These are phyloP conservation scores for Eimeria acervulina DNA, from an alignment of 169 alveolate genomes.

Conservation along the genomic window DNA sequence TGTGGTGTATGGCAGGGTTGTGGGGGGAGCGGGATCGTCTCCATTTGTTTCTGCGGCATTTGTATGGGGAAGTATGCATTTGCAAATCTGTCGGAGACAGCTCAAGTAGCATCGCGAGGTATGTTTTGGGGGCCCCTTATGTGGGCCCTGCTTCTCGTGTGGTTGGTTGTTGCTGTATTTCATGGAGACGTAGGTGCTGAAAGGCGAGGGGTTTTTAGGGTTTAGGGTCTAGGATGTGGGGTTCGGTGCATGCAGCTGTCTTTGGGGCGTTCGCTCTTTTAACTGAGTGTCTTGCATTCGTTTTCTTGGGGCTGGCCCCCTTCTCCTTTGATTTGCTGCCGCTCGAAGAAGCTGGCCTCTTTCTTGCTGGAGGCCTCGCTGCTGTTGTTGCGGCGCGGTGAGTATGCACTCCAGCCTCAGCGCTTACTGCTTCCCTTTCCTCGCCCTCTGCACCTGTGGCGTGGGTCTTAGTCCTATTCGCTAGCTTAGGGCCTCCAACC, in stretches of 20 bases:
- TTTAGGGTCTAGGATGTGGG: not conserved
- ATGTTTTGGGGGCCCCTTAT: not conserved
- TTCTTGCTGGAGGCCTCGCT: constrained; percentile 15
- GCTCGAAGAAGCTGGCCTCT: not conserved
- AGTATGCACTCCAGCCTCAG: not conserved
- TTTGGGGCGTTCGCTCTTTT: constrained; percentile 78
- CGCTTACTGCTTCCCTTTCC: not conserved
- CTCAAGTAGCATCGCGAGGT: constrained; percentile 67
- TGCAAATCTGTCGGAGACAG: constrained; percentile 74
- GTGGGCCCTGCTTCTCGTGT: not conserved
- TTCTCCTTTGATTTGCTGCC: constrained; percentile 81
- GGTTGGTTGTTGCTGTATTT: too few relatives aligned
- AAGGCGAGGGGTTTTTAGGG: not conserved
- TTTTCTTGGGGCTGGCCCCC: constrained; percentile 83
- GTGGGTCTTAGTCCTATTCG: not conserved
- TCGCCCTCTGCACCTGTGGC: not conserved
- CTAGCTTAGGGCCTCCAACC: not conserved
- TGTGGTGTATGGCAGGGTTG: constrained; percentile 52
- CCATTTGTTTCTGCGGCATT: constrained; percentile 85
- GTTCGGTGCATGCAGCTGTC: constrained; percentile 58
- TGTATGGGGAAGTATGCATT: constrained; percentile 83
- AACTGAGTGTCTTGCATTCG: constrained; percentile 82
- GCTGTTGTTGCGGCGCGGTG: constrained; percentile 43
- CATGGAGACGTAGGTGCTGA: too few relatives aligned
- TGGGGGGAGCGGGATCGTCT: constrained; percentile 82